phyloP scores from a whole-genome alignment of 495 filamentous ascomycete genomes.

The Hyaloscypha hepaticicola region DNA sequence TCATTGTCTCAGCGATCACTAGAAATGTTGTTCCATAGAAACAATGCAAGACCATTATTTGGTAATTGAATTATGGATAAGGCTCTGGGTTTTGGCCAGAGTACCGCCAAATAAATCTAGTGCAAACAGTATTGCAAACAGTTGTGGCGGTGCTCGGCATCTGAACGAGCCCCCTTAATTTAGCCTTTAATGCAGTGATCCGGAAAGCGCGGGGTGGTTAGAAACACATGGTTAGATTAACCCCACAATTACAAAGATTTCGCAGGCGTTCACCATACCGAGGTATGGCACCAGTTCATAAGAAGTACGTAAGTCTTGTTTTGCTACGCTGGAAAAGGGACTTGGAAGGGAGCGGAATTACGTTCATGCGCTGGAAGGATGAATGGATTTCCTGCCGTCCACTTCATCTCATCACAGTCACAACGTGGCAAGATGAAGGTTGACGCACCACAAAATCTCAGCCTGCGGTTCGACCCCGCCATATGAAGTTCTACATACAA shows the following conservation, averaged over 20 bases:
- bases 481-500: not conserved
- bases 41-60: too few relatives aligned
- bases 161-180: not conserved
- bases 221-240: not conserved
- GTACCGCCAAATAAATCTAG: not conserved
- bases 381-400: not conserved
- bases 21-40: not conserved
- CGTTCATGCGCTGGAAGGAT: not conserved
- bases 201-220: not conserved
- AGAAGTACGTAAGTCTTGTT: not conserved
- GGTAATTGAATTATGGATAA: not conserved
- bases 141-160: not conserved
- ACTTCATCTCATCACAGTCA: not conserved
- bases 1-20: not conserved
- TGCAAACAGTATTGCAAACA: not conserved
- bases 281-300: too few relatives aligned
- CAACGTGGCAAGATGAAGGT: not conserved
- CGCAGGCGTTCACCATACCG: not conserved
- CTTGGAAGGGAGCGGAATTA: not conserved
- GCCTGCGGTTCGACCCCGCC: not conserved
- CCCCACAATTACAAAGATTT: not conserved
- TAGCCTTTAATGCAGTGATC: not conserved
- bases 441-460: not conserved
- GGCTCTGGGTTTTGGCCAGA: not conserved
- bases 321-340: not conserved